Conservation (phyloP, 148 eudicot genomes). For the Rheum nobile region DNA sequence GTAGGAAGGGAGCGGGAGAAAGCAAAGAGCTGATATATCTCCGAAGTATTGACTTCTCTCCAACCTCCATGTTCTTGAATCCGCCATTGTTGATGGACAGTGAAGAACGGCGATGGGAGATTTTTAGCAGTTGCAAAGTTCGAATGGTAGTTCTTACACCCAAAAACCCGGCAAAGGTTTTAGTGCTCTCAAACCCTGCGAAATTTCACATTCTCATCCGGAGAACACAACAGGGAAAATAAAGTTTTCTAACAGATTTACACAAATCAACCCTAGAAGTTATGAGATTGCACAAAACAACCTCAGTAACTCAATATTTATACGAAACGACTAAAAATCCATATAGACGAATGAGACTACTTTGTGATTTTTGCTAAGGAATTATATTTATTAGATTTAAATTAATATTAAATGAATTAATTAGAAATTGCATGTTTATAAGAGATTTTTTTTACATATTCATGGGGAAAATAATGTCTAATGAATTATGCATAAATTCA, state of each 20-base stretch:
- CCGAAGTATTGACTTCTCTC: constrained; percentile 60
- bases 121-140: neutral
- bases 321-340: no score
- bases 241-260: no score
- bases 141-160: neutral
- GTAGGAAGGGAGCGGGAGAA: constrained; percentile 39
- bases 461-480: no score
- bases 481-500: no score
- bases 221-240: no score
- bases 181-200: neutral
- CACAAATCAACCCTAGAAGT: neutral
- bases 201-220: neutral
- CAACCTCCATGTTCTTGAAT: constrained; percentile 13
- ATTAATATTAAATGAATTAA: no score
- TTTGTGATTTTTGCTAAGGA: no score
- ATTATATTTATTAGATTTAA: no score
- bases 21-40: constrained; percentile 84
- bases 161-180: neutral
- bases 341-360: no score
- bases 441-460: no score
- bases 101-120: neutral
- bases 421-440: no score
- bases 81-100: constrained; percentile 15
- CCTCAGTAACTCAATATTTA: neutral
- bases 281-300: neutral